Evolutionary conservation across 768 basidiomycete genomes (phyloP).

Genomic region (Trametes elegans): DNA sequence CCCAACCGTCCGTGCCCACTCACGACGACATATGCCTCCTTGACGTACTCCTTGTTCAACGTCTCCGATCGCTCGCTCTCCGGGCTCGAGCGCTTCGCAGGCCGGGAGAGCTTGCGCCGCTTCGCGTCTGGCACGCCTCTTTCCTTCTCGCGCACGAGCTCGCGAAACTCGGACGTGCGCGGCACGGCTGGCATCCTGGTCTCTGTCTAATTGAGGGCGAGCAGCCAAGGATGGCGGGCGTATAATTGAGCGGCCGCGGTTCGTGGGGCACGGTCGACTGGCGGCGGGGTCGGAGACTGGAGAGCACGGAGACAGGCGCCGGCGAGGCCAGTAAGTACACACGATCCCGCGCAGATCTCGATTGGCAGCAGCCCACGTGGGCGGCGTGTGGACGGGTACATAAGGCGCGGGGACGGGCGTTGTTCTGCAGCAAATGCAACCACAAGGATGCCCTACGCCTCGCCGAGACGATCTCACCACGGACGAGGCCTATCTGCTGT

Average conservation of each 20-base stretch:
- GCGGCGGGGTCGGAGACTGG: too few species aligned
- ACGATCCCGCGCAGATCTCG: constrained; percentile 1
- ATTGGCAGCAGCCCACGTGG: constrained; percentile 1
- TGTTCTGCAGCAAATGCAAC: constrained; percentile 21
- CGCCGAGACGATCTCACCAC: constrained; percentile 20
- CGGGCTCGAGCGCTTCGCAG: constrained; percentile 24
- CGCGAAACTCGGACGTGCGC: constrained; percentile 62
- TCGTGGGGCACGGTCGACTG: too few species aligned
- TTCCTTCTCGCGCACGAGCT: constrained; percentile 48
- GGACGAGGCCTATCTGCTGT: constrained; percentile 29
- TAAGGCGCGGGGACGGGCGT: constrained; percentile 8
- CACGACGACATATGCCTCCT: constrained; percentile 75
- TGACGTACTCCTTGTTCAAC: constrained; percentile 64
- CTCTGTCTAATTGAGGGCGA: neutral
- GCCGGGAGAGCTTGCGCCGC: constrained; percentile 44
- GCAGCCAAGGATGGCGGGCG: neutral
- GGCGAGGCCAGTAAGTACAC: neutral
- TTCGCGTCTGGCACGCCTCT: constrained; percentile 42
- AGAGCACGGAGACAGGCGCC: neutral
- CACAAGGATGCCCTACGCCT: constrained; percentile 31
- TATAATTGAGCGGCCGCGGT: too few species aligned
- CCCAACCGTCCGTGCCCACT: constrained; percentile 5
- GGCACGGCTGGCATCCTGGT: constrained; percentile 52
- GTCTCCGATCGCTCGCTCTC: constrained; percentile 39
- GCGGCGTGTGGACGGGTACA: constrained; percentile 19